Conservation (phyloP, 345 rosid species). For the Salix brachista region DNA sequence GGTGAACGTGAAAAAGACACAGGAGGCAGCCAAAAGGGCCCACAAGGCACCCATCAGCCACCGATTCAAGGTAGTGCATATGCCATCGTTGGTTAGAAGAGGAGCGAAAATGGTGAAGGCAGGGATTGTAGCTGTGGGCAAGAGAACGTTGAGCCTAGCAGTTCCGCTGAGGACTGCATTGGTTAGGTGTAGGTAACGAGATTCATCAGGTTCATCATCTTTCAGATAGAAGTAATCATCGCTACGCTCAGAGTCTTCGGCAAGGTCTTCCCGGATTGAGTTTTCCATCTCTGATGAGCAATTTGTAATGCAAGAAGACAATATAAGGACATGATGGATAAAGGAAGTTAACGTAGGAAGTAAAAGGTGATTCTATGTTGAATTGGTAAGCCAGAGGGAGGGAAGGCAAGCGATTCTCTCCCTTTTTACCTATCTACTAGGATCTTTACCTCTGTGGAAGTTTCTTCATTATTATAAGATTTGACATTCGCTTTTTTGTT, state of each 20-base stretch:
- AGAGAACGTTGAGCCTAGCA: slow-evolving; percentile 46
- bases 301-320: not conserved
- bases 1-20: slow-evolving; percentile 37
- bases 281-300: slow-evolving; percentile 18
- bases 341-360: not conserved
- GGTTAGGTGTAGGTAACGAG: slow-evolving; percentile 32
- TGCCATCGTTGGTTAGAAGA: slow-evolving; percentile 42
- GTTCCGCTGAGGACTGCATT: slow-evolving; percentile 47
- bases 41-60: slow-evolving; percentile 41
- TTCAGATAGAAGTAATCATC: slow-evolving; percentile 15
- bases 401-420: slow-evolving; percentile 10
- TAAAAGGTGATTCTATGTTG: slow-evolving; percentile 9
- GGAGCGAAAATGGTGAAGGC: slow-evolving; percentile 54
- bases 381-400: not conserved
- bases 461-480: not conserved
- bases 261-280: slow-evolving; percentile 17
- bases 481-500: too few relatives aligned
- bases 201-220: slow-evolving; percentile 36
- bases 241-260: not conserved
- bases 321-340: not conserved
- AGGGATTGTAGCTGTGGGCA: slow-evolving; percentile 51
- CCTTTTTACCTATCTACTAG: not conserved
- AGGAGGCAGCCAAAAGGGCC: slow-evolving; percentile 32
- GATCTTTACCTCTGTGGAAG: not conserved
- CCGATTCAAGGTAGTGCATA: slow-evolving; percentile 29